Conservation (phyloP, 148 eudicot species). For the Camellia lanceoleosa region DNA sequence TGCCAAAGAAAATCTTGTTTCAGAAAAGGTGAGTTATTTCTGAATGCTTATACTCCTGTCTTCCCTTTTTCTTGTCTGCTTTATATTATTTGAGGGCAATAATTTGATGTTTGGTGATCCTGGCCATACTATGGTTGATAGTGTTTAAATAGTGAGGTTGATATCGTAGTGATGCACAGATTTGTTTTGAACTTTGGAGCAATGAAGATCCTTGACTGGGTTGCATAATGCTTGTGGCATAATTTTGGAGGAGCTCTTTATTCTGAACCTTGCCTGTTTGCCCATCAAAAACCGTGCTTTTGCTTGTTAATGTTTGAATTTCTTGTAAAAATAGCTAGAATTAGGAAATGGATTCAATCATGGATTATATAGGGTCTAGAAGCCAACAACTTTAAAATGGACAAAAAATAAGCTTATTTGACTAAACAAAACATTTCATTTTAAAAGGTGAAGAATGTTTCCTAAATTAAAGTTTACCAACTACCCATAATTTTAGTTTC, state of each 20-base stretch:
- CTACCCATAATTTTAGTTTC: too few relatives aligned
- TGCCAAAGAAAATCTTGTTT: conserved; percentile 20
- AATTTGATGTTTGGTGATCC: not conserved
- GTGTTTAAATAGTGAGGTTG: not conserved
- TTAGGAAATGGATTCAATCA: not conserved
- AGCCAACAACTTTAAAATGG: not conserved
- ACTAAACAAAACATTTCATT: too few relatives aligned
- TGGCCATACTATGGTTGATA: not conserved
- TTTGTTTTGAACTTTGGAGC: not conserved
- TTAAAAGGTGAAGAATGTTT: too few relatives aligned
- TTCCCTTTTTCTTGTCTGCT: not conserved
- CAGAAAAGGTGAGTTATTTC: conserved; percentile 32
- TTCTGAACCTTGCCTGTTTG: not conserved
- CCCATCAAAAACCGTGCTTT: not conserved
- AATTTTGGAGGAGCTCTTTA: not conserved
- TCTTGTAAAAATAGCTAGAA: not conserved
- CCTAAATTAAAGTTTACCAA: too few relatives aligned
- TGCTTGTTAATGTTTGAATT: too few relatives aligned
- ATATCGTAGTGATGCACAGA: not conserved
- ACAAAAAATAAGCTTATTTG: not conserved
- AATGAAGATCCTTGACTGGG: not conserved
- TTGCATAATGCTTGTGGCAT: not conserved
- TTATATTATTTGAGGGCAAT: not conserved
- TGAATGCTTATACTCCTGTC: not conserved
- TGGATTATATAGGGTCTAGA: not conserved